A percentile compares a stretch with the other conserved stretches of the same genome.
These are phyloP conservation scores for Aurantiochytrium sp. DNA, from an alignment of 108 stramenopile genomes.

Conservation along the genomic window DNA sequence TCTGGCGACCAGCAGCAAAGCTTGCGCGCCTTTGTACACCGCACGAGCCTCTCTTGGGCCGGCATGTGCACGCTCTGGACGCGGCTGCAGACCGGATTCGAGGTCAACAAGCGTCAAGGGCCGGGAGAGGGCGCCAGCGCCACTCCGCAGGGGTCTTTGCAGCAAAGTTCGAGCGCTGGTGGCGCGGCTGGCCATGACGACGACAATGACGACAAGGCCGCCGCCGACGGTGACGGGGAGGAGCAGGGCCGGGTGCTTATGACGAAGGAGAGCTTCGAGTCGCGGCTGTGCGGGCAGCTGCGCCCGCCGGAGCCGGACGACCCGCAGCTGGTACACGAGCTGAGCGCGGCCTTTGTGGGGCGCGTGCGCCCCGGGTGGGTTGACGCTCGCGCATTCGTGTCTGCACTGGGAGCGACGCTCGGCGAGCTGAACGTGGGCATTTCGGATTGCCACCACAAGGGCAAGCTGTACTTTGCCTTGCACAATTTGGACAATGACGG, in stretches of 20 bases:
- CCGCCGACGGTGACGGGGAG: not conserved
- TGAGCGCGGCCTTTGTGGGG: not conserved
- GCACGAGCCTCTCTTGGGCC: slow-evolving; percentile 5
- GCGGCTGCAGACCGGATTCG: not conserved
- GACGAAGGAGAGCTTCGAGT: not conserved
- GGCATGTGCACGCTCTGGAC: not conserved
- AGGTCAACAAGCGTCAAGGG: too few species aligned
- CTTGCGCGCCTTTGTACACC: not conserved
- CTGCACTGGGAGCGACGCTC: not conserved
- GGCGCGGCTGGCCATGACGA: too few species aligned
- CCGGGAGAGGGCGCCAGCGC: too few species aligned
- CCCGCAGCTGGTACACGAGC: not conserved
- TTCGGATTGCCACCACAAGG: not conserved
- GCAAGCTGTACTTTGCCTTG: not conserved
- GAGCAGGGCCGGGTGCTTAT: not conserved
- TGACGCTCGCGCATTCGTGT: not conserved
- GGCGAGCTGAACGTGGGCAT: slow-evolving; percentile 19
- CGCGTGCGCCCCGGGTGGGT: not conserved
- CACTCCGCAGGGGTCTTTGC: too few species aligned
- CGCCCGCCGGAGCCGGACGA: not conserved
- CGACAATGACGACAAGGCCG: not conserved
- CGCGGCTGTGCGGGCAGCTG: not conserved
- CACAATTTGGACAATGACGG: slow-evolving; percentile 15
- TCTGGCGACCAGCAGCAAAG: not conserved
- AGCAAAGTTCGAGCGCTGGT: too few species aligned